Base-by-base conservation (phyloP, 768 basidiomycete genomes). In the Suillus spraguei region DNA sequence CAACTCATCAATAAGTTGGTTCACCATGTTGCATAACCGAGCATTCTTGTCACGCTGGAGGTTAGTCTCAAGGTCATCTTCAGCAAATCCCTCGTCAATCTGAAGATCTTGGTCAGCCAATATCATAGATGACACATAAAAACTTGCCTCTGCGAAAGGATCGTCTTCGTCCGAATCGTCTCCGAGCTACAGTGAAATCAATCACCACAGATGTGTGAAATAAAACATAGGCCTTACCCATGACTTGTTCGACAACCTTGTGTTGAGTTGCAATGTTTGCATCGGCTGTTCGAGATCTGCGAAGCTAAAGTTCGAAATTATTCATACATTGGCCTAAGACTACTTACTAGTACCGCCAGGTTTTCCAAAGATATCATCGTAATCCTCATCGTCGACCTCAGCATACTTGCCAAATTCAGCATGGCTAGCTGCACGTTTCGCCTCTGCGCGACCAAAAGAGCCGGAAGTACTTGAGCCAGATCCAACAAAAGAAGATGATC, bases 21-120 rank as follows among this genome's bases (percentile, higher is more conserved):
- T 92, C 61, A 97, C 91, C 44, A 83, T 83, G 60, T 85, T 89
- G 71, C 87, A 94, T 42, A 98, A 79, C 24, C 95, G 85, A 2
- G 97, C 96, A 67, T 94, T 83, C 79, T 97, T 97, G 79, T 99
- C 97, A 36, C 97, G 86, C 65, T 94, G 87, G 22, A 99, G 81
- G 68, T 97, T 97, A 1, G 95, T 85, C 70, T 97, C 95, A 1
- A 97, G 81, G 71, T 97, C 95, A 65, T 94, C 92, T 67, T 96
- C 94, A 2, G 87, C 89, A 68, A 95, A 96, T 8, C 91, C 92
- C 79, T 96, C 95, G 69, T 97, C 95, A 63, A 97, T 96, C 92
- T 91, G 65, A 60, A 10, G 8, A 46, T 35, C 1, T 44, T 59
- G 52, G 61, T 67, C 52, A 64, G 66, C 61, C 55, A 39, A 16